These are phyloP conservation scores for Aquilaria malaccensis DNA, from an alignment of 345 rosid species.

Conservation along the genomic window DNA sequence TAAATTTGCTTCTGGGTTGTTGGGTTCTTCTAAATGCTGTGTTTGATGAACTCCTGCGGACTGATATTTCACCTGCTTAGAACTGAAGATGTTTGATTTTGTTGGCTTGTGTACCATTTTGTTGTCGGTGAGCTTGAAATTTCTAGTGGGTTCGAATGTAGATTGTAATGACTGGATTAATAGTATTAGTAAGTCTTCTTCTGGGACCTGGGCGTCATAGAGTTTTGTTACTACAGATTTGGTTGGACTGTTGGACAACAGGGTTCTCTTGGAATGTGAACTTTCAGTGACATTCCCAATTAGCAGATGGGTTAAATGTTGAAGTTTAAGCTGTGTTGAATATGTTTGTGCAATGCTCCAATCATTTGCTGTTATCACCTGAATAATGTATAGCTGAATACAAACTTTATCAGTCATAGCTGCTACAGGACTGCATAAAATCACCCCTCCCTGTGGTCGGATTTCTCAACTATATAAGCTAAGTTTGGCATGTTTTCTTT, in stretches of 20 bases:
- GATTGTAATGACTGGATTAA: background rate
- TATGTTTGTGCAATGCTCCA: too few species aligned
- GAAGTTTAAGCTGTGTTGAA: too few species aligned
- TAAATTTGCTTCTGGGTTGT: slow-evolving; percentile 6
- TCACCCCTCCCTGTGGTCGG: too few species aligned
- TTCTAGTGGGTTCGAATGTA: background rate
- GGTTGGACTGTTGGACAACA: background rate
- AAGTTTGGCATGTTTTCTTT: background rate
- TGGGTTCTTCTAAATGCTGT: background rate
- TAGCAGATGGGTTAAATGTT: too few species aligned
- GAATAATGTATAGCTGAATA: too few species aligned
- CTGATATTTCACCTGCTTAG: background rate
- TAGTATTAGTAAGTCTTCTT: background rate
- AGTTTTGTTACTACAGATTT: background rate
- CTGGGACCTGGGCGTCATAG: background rate
- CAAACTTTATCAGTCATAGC: too few species aligned
- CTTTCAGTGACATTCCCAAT: too few species aligned
- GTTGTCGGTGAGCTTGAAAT: background rate
- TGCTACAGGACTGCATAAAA: too few species aligned
- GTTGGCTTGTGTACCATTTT: background rate
- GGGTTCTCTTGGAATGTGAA: too few species aligned
- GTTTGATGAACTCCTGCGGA: background rate
- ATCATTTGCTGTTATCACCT: too few species aligned
- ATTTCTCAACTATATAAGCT: too few species aligned
- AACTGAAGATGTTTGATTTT: background rate